Conservation (phyloP, 2,329 filamentous ascomycete genomes). For the Coniochaeta ligniaria region DNA sequence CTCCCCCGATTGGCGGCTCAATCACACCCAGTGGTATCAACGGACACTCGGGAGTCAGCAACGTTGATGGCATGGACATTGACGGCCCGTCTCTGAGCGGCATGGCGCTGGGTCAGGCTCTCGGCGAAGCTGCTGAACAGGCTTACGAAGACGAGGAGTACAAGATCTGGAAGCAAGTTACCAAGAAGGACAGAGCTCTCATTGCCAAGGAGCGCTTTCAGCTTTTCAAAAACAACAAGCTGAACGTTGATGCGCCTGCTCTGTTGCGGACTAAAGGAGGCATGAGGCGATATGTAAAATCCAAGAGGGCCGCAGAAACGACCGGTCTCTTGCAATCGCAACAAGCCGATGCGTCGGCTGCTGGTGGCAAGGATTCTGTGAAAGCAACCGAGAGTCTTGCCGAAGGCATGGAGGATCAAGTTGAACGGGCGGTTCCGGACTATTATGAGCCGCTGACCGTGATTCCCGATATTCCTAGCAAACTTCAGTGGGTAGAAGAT, state of each 20-base stretch:
- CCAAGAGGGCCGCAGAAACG: slow-evolving; percentile 62
- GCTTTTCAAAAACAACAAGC: slow-evolving; percentile 75
- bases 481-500: slow-evolving; percentile 83
- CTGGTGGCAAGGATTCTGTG: slow-evolving; percentile 37
- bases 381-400: slow-evolving; percentile 69
- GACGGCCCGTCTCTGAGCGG: slow-evolving; percentile 68
- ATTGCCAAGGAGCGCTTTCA: slow-evolving; percentile 80
- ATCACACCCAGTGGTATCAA: slow-evolving; percentile 69
- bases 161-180: slow-evolving; percentile 98
- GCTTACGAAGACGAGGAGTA: slow-evolving; percentile 88
- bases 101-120: slow-evolving; percentile 54
- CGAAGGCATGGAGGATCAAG: slow-evolving; percentile 88
- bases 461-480: slow-evolving; percentile 75
- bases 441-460: slow-evolving; percentile 87
- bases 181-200: slow-evolving; percentile 86
- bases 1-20: slow-evolving; percentile 68
- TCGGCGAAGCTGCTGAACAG: slow-evolving; percentile 64
- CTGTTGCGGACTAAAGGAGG: slow-evolving; percentile 76
- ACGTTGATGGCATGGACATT: slow-evolving; percentile 79
- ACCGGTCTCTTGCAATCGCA: slow-evolving; percentile 30
- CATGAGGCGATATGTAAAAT: slow-evolving; percentile 82
- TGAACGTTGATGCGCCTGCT: slow-evolving; percentile 84
- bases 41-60: slow-evolving; percentile 62
- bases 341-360: slow-evolving; percentile 35
- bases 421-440: slow-evolving; percentile 79